Base-by-base conservation (phyloP, 2,329 filamentous ascomycete genomes). In the Pseudophaeomoniella oleicola region DNA sequence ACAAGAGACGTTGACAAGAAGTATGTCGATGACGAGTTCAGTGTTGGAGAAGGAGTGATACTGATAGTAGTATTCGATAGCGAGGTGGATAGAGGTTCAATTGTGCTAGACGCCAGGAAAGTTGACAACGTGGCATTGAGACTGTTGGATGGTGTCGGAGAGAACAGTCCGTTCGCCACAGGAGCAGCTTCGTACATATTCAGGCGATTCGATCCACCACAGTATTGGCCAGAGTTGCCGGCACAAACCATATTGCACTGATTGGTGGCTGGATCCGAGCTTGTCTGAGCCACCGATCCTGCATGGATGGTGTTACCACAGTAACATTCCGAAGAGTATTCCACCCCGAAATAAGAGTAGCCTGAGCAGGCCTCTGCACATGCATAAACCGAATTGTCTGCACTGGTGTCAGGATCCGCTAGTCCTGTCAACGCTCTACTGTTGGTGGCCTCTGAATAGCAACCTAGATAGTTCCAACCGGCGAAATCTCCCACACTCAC, bases 201-300 rank as follows among this genome's bases (percentile, higher is more conserved):
- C 9, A 44, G 34, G 22, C 42, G 32, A 29, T 43, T 43, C 14
- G 41, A 30, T 4, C 42, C 69, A 40, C 74, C 62, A 40, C 62
- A 65, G 16, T 59, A 48, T 19, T 58, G 50, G 15, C 51, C 50
- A 4, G 52, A 38, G 32, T 59, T 47, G 4, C 57, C 59, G 13
- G 55, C 46, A 35, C 59, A 62, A 5, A 51, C 39, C 29, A 47
- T 46, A 32, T 61, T 62, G 51, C 72, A 77, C 18, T 67, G 62
- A 3, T 53, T 50, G 15, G 75, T 15, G 9, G 32, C 32, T 10
- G 32, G 32, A 16, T 15, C 18, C 11, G 10, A 17, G 13, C 14
- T 70, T 5, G 60, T 52, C 16, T 58, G 60, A 36, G 60, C 55
- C 2, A 53, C 50, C 2, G 67, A 52, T 2, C 62, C 64, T 1